These are phyloP conservation scores for Kandelia obovata DNA, from an alignment of 345 rosid genomes.

Conservation along the genomic window DNA sequence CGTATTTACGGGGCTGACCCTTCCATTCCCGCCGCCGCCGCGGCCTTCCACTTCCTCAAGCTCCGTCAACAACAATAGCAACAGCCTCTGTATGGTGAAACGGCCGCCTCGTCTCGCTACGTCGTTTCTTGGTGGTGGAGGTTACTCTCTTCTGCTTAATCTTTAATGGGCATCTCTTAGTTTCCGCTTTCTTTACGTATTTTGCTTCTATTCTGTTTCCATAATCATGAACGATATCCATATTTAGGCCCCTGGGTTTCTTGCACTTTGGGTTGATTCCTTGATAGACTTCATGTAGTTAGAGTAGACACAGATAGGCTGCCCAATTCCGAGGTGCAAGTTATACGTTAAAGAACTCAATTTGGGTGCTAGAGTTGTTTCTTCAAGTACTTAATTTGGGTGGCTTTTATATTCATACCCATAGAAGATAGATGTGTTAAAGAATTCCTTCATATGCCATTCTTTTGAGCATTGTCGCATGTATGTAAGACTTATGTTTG, in stretches of 20 bases:
- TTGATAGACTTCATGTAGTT: not conserved
- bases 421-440: not conserved
- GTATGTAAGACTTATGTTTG: not conserved
- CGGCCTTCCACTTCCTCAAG: conserved; percentile 30
- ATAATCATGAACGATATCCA: not conserved
- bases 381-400: too few relatives aligned
- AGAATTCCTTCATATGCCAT: not conserved
- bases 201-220: not conserved
- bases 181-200: not conserved
- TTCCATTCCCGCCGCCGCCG: conserved; percentile 26
- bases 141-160: conserved; percentile 14
- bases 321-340: too few relatives aligned
- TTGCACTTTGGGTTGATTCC: not conserved
- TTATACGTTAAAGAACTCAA: not conserved
- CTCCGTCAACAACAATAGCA: conserved; percentile 16
- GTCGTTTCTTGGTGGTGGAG: conserved; percentile 45
- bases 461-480: not conserved
- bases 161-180: not conserved
- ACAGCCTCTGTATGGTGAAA: conserved; percentile 27
- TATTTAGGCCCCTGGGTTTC: not conserved
- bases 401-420: too few relatives aligned
- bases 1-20: conserved; percentile 34
- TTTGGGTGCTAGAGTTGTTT: not conserved
- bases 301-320: not conserved
- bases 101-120: conserved; percentile 32